Evolutionary conservation across 305 asterid species (phyloP).

Genomic region (Fraxinus dipetala): DNA sequence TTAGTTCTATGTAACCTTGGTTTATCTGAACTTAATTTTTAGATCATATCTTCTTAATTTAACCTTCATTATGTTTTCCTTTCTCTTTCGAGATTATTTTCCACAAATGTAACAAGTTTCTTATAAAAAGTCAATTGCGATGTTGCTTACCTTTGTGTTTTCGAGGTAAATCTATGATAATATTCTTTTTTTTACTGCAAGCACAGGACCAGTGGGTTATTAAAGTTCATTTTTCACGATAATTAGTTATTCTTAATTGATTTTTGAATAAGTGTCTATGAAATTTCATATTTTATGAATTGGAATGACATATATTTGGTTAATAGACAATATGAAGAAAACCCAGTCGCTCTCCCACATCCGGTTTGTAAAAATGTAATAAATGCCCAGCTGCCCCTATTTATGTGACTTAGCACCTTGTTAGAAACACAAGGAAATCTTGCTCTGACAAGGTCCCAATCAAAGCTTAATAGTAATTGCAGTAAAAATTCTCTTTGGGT

Average conservation of each 20-base stretch:
- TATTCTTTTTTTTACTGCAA: not conserved
- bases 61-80: not conserved
- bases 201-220: not conserved
- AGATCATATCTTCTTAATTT: slow-evolving; percentile 5
- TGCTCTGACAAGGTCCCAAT: not conserved
- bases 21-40: slow-evolving; percentile 3
- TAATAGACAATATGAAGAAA: not conserved
- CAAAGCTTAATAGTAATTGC: not conserved
- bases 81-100: not conserved
- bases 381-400: not conserved
- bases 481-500: not conserved
- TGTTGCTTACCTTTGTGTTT: not conserved
- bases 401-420: not conserved
- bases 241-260: not conserved
- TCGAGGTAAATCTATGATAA: not conserved
- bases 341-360: not conserved
- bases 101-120: not conserved
- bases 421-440: not conserved
- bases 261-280: not conserved
- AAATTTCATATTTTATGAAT: not conserved
- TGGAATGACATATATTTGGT: not conserved
- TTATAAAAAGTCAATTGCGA: not conserved
- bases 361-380: not conserved
- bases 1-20: not conserved
- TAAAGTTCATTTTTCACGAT: not conserved